These are phyloP conservation scores for Pleurotus tuoliensis DNA, from an alignment of 768 basidiomycete species.

Conservation along the genomic window DNA sequence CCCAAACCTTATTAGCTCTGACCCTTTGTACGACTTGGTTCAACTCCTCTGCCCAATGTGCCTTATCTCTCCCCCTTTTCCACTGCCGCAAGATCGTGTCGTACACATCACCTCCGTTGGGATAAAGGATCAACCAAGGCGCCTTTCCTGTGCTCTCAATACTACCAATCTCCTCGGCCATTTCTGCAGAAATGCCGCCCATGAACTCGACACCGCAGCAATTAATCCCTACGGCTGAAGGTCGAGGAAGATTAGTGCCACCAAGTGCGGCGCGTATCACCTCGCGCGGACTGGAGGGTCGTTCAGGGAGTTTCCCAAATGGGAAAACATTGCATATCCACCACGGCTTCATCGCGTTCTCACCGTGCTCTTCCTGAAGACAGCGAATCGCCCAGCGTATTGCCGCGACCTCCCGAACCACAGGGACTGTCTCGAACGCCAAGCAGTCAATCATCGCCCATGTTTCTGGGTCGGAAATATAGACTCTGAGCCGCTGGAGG, in stretches of 20 bases:
- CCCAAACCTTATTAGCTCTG: conserved; percentile 1
- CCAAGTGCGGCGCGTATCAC: conserved; percentile 40
- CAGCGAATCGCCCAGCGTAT: conserved; percentile 56
- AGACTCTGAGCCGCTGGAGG: conserved; percentile 52
- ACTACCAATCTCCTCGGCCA: conserved; percentile 22
- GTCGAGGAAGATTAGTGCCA: conserved; percentile 19
- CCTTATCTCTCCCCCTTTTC: conserved; percentile 14
- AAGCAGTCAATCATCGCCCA: conserved; percentile 61
- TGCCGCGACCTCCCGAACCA: conserved; percentile 59
- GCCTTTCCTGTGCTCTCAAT: conserved; percentile 9
- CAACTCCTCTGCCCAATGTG: conserved; percentile 10
- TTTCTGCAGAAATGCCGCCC: conserved; percentile 32
- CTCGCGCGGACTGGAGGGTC: conserved; percentile 25
- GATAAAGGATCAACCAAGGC: conserved; percentile 66
- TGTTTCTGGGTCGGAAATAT: conserved; percentile 38
- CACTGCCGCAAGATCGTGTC: conserved; percentile 44
- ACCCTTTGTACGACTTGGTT: conserved; percentile 2
- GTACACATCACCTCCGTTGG: conserved; percentile 63
- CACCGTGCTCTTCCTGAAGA: conserved; percentile 24
- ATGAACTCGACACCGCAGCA: conserved; percentile 55
- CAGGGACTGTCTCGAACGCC: conserved; percentile 78
- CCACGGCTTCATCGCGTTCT: conserved; percentile 51
- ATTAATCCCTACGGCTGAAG: conserved; percentile 68
- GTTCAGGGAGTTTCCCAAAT: conserved; percentile 41
- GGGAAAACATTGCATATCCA: conserved; percentile 73